Evolutionary conservation across 75 land plant genomes (phyloP), one percentile per base, ranked within the genome.

Genomic region (Selaginella tamariscina): DNA sequence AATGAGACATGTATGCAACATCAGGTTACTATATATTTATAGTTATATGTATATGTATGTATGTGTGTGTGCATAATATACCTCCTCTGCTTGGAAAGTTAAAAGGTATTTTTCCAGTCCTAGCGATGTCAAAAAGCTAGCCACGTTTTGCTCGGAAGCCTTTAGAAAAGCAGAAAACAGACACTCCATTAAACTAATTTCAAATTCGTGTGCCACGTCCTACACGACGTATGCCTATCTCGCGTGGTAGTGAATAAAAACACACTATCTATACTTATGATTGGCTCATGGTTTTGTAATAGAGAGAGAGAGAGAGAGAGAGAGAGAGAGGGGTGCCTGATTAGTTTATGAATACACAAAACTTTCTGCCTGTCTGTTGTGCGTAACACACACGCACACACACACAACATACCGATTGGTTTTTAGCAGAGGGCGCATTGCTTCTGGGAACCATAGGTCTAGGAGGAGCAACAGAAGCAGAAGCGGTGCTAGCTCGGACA

Each of bases 1-100:
- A 39, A 15, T 39, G 49, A 15, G 15, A n/a, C n/a, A n/a, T n/a
- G n/a, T n/a, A n/a, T n/a, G n/a, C n/a, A n/a, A n/a, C n/a, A n/a
- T n/a, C n/a, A n/a, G n/a, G n/a, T n/a, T n/a, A n/a, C n/a, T n/a
- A n/a, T n/a, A n/a, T n/a, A n/a, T n/a, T n/a, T n/a, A n/a, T 28
- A 30, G 27, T 2, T 31, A 32, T 29, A 28, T 28, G 49, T 23
- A 31, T 44, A 1, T 1, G 8, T 31, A 71, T 65, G 20, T 49
- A 49, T 49, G 20, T 11, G 20, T 49, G 20, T 20, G 5, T 59
- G 8, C n/a, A 21, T 26, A 5, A 59, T 21, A 8, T 72, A 90
- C 96, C 73, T 90, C 96, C 64, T 90, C 96, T 63, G 86, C 88
- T 71, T 85, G 87, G 65, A 90, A 90, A 44, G 67, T 72, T 56